Evolutionary conservation across 495 filamentous ascomycete species (phyloP), one percentile per base, ranked within the genome.

Genomic region (Aspergillus sparsus): DNA sequence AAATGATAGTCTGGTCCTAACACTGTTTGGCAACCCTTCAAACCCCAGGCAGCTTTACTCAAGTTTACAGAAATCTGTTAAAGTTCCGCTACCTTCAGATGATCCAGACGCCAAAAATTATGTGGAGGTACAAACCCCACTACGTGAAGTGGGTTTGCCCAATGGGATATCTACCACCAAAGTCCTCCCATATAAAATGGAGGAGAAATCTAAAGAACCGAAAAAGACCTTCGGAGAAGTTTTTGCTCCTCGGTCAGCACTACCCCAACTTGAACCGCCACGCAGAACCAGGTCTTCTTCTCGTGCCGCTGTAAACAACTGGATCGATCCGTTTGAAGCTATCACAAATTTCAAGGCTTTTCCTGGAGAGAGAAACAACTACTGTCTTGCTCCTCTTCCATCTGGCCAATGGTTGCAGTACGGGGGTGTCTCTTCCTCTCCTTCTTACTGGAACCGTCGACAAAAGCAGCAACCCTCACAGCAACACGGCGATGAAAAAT

Each of bases 41-140:
- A 85, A 83, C 35, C 79, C 87, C 12, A 89, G 86, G 63, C 90
- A 93, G 55, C 78, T 96, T 13, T 96, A 92, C 71, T 92, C 92
- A 12, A 95, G 92, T 71, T 74, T 92, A 31, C 87, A 88, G 62
- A 82, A 83, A 60, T 75, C 82, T 4, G 62, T 70, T 53, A 73
- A 71, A 47, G 67, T 75, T 42, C 64, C 66, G 11, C 54, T 74
- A 18, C 66, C 66, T 21, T 74, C 71, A 18, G 66, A 76, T 12
- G 77, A 80, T n/a, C 62, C 70, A 18, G 65, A 71, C 13, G 57
- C 72, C 32, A 69, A 79, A 57, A 79, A 81, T 52, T 76, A 77
- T 15, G 73, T 78, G n/a, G 75, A 78, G 44, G 74, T 78, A 31
- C 71, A 77, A 46, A 67, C 74, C 31, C 66, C 75, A 13, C 72